Conservation (phyloP, 441 rosid genomes). For the Pelargonium australe region DNA sequence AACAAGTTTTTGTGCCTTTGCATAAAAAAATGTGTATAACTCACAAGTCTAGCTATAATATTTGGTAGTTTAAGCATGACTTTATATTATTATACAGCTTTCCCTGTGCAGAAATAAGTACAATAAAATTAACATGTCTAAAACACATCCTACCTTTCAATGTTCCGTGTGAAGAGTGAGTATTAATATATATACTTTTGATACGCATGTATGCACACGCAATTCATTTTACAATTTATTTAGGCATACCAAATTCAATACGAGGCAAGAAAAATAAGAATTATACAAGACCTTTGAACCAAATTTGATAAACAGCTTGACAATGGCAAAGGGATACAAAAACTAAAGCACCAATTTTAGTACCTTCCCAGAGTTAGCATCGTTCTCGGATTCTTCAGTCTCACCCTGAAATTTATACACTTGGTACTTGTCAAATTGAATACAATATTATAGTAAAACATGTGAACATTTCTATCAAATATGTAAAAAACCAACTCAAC, state of each 20-base stretch:
- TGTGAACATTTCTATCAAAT: slow-evolving; percentile 12
- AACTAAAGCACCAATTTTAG: slow-evolving; percentile 7
- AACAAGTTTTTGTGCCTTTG: too few relatives aligned
- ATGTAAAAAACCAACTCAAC: too few relatives aligned
- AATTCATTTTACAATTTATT: neutral
- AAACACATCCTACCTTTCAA: neutral
- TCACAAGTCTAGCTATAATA: too few relatives aligned
- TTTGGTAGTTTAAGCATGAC: too few relatives aligned
- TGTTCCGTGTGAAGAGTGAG: neutral
- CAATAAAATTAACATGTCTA: neutral
- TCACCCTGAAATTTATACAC: slow-evolving; percentile 67
- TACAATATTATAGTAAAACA: slow-evolving; percentile 14
- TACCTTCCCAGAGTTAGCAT: slow-evolving; percentile 57
- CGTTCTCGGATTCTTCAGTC: slow-evolving; percentile 67
- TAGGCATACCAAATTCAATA: neutral
- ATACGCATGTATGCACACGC: neutral
- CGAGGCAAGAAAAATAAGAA: neutral
- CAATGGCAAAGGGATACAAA: slow-evolving; percentile 2
- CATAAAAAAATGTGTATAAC: too few relatives aligned
- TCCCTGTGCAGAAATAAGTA: neutral
- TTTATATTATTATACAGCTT: too few relatives aligned
- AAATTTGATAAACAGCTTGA: slow-evolving; percentile 5
- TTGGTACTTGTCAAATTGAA: slow-evolving; percentile 10
- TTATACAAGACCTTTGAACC: neutral
- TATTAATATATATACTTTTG: too few relatives aligned